Evolutionary conservation across 305 asterid genomes (phyloP).

Genomic region (Fraxinus floribunda): DNA sequence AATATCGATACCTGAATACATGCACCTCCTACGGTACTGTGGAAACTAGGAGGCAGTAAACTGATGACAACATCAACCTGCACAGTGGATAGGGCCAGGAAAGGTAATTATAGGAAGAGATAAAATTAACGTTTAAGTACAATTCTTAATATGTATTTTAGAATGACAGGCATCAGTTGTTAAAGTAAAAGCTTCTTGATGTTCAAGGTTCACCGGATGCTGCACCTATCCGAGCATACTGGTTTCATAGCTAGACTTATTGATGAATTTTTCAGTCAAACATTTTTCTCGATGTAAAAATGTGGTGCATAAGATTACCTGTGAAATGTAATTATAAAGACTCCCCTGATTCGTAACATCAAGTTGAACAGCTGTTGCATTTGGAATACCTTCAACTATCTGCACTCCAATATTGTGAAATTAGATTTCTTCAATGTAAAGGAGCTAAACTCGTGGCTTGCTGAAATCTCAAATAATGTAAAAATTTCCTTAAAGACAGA

Average conservation of each 20-base stretch:
- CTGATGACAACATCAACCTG: constrained; percentile 94
- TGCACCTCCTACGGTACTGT: constrained; percentile 62
- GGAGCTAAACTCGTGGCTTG: not conserved
- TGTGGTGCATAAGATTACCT: constrained; percentile 43
- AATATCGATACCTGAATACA: constrained; percentile 67
- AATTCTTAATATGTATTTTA: not conserved
- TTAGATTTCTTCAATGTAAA: not conserved
- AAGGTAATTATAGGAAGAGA: constrained; percentile 5
- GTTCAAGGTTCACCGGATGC: constrained; percentile 14
- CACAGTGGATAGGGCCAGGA: constrained; percentile 23
- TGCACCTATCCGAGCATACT: not conserved
- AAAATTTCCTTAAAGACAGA: not conserved
- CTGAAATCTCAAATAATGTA: not conserved
- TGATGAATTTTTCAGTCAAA: not conserved
- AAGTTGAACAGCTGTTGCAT: constrained; percentile 80
- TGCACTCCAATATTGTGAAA: constrained; percentile 34
- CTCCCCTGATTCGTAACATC: constrained; percentile 55
- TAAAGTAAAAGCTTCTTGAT: not conserved
- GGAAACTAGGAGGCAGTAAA: constrained; percentile 87
- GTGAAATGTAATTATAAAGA: constrained; percentile 47
- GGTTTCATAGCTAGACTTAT: not conserved
- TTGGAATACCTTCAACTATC: constrained; percentile 66
- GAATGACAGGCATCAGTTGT: not conserved
- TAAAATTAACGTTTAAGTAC: not conserved
- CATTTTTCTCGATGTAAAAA: not conserved